Evolutionary conservation across 306 rosid genomes (phyloP), one percentile per base, ranked within the genome.

Genomic region (Casuarina equisetifolia): DNA sequence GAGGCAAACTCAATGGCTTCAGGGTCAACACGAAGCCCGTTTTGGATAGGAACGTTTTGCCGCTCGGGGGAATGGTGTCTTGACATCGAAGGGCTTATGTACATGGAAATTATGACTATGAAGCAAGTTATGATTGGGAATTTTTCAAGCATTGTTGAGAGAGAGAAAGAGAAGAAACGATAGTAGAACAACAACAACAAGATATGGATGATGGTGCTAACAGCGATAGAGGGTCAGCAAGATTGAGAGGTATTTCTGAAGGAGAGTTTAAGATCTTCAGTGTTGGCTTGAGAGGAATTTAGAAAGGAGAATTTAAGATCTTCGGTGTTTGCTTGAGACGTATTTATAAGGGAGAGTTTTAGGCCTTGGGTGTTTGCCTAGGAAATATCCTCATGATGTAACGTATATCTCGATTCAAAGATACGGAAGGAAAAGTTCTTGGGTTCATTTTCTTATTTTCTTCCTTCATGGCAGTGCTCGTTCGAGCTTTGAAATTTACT

Each of bases 1-100:
- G 97, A 80, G 12, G 92, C 98, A 7, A 69, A 20, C 46, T 55
- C n/a, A 7, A 92, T 70, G 67, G 93, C 69, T 46, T 86, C 80
- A 0, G 74, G 79, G 76, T 95, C 91, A 11, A 81, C 71, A 6
- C 80, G 88, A 64, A 95, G 85, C 9, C 73, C 82, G 13, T 76
- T 42, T 32, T 83, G 74, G 13, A 80, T 50, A 0, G 80, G 64
- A 20, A 66, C 7, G 68, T 69, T 49, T 5, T 49, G 19, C 38
- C 74, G 69, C 66, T 82, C 74, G 1, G 70, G 52, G n/a, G 88
- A 84, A 15, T 72, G 52, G 2, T 43, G 52, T 35, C 53, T 52
- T 63, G 89, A 67, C 70, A 83, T 85, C 72, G 87, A 62, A 66
- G 48, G 76, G 86, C 80, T 77, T n/a, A 74, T 78, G 79, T 70